Evolutionary conservation across 106 monocot genomes (phyloP).

Genomic region (Phalaenopsis equestris): DNA sequence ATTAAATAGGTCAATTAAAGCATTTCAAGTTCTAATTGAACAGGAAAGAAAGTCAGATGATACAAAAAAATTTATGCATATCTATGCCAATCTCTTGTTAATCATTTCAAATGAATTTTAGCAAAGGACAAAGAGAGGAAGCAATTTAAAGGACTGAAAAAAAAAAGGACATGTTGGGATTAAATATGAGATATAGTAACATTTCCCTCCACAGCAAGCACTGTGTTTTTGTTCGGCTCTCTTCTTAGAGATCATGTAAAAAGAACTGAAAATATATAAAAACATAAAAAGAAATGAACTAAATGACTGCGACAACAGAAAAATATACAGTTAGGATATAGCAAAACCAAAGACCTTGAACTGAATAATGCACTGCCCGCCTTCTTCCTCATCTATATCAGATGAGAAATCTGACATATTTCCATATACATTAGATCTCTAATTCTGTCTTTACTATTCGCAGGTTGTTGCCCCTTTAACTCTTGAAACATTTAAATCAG

Average conservation of each 20-base stretch:
- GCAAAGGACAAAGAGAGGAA: not conserved
- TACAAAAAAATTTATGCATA: no score
- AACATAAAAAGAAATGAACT: not conserved
- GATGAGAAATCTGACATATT: slow-evolving; percentile 77
- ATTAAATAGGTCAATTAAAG: no score
- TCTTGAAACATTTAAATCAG: slow-evolving; percentile 51
- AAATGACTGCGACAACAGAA: not conserved
- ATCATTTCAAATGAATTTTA: not conserved
- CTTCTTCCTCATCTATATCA: slow-evolving; percentile 85
- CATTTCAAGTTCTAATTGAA: no score
- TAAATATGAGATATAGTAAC: not conserved
- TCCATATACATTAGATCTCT: slow-evolving; percentile 65
- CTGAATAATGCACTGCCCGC: slow-evolving; percentile 67
- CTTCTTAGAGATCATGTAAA: not conserved
- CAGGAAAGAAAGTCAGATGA: no score
- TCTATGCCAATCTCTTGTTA: not conserved
- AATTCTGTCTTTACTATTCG: slow-evolving; percentile 51
- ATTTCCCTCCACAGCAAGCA: not conserved
- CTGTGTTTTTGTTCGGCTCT: not conserved
- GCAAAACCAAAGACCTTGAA: slow-evolving; percentile 56
- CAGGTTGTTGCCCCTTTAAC: slow-evolving; percentile 29
- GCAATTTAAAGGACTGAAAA: not conserved
- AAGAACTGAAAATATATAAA: not conserved
- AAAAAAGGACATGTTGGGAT: slow-evolving; percentile 3
- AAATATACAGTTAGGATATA: not conserved